Evolutionary conservation across 192 early-diverging fungal genomes (phyloP).

Genomic region (Coemansia furcata): DNA sequence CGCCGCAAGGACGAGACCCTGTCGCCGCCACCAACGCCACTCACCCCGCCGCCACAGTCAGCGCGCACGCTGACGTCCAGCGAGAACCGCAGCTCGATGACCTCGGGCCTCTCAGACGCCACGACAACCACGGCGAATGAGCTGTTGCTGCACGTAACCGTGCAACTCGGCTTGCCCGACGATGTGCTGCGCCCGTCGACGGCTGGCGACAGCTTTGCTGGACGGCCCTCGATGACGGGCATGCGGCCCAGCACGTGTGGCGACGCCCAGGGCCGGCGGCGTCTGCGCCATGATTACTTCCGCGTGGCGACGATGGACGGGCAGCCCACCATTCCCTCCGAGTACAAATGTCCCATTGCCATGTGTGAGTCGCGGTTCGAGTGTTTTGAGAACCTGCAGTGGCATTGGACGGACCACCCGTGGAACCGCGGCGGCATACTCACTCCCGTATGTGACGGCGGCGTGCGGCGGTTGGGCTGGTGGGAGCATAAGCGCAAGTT

Average conservation of each 20-base stretch:
- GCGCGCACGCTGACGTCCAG: conserved; percentile 7
- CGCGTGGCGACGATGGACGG: conserved; percentile 41
- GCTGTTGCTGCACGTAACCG: background rate
- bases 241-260: background rate
- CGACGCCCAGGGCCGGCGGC: conserved; percentile 5
- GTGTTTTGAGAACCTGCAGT: conserved; percentile 32
- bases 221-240: background rate
- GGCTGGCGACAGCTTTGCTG: background rate
- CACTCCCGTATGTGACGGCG: conserved; percentile 43
- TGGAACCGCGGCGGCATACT: conserved; percentile 46
- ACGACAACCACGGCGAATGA: background rate
- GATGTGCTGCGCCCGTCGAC: background rate
- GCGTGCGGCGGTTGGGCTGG: conserved; percentile 34
- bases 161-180: background rate
- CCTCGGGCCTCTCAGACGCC: background rate
- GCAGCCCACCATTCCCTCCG: conserved; percentile 10
- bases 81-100: conserved; percentile 7
- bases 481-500: conserved; percentile 47
- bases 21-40: conserved; percentile 3
- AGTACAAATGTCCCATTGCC: conserved; percentile 34
- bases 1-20: conserved; percentile 25
- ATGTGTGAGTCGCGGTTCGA: conserved; percentile 16
- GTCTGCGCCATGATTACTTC: conserved; percentile 36
- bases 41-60: conserved; percentile 11
- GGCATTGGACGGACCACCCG: conserved; percentile 41